Base-by-base conservation (phyloP, 163 green algal species). In the Chlamydomonas reinhardtii region DNA sequence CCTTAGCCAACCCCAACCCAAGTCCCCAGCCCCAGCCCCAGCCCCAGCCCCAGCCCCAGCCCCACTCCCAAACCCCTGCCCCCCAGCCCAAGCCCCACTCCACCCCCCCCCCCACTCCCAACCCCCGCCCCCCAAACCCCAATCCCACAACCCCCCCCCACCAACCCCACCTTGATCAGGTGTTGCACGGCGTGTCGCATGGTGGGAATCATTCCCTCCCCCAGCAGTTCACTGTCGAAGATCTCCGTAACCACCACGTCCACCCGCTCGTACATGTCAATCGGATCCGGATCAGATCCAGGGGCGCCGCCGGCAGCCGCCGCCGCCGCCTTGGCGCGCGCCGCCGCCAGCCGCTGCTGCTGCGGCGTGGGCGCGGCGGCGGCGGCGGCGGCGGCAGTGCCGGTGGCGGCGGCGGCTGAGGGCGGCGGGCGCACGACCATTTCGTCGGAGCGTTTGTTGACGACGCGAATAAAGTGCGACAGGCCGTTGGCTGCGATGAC, bases 171-270 rank as follows among this genome's bases (percentile, higher is more conserved):
- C 88, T 93, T 90, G 20, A 93, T 77, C 20, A 95, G 83, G 76
- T 92, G 69, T 20, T 81, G 74, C 3, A 91, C 76, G 11, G 91
- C 91, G 72, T 95, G 89, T 24, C 79, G 83, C 82, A 97, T 88
- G 39, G 93, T 96, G 25, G 91, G 90, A 81, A 97, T 74, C 65
- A 96, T 82, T 29, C 94, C 94, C 76, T 97, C 94, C 6, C 94
- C 94, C 22, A 97, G 90, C 62, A 97, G 89, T 86, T 94, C 91
- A n/a, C 88, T 94, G 82, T 96, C 94, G 84, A 97, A 93, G 68
- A 97, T 96, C 85, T 97, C 94, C 59, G 93, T 94, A 37, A 97
- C 93, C 37, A 95, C 87, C 6, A 95, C 77, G 52, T 94, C 91
- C 25, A 71, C 86, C 31, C 37, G n/a, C 5, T 34, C 62, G 29